These are phyloP conservation scores for Umbelopsis sp. DNA, from an alignment of 192 early-diverging fungal genomes.

Conservation along the genomic window DNA sequence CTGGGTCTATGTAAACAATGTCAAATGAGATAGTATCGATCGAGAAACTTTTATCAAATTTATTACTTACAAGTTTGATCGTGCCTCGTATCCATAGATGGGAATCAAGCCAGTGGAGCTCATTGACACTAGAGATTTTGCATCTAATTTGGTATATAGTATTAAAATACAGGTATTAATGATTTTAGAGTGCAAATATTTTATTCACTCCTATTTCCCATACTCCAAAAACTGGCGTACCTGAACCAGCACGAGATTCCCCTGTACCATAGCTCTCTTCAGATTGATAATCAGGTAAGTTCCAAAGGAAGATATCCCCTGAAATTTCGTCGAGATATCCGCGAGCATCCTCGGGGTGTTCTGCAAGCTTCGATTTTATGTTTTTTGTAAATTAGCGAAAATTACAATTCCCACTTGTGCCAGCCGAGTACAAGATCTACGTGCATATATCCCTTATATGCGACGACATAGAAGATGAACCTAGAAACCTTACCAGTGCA, in stretches of 20 bases:
- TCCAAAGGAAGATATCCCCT: neutral
- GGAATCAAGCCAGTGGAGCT: neutral
- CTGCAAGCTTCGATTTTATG: neutral
- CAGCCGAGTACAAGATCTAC: too few species aligned
- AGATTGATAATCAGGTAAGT: neutral
- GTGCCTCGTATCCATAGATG: neutral
- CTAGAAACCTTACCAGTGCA: too few species aligned
- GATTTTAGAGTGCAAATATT: too few species aligned
- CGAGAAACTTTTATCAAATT: neutral
- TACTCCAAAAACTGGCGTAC: neutral
- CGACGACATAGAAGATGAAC: too few species aligned
- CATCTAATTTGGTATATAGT: neutral
- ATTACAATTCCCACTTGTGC: too few species aligned
- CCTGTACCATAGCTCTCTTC: neutral
- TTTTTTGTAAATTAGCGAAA: neutral
- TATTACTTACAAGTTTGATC: neutral
- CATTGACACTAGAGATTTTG: neutral
- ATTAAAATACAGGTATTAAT: neutral
- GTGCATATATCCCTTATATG: too few species aligned
- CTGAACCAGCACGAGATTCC: neutral
- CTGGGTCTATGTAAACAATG: neutral
- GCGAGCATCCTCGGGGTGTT: slow-evolving; percentile 2
- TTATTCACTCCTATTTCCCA: too few species aligned
- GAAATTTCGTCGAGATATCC: neutral
- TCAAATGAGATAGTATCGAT: neutral